phyloP scores from a whole-genome alignment of 257 asterid species.

The Fraxinus cuspidata region DNA sequence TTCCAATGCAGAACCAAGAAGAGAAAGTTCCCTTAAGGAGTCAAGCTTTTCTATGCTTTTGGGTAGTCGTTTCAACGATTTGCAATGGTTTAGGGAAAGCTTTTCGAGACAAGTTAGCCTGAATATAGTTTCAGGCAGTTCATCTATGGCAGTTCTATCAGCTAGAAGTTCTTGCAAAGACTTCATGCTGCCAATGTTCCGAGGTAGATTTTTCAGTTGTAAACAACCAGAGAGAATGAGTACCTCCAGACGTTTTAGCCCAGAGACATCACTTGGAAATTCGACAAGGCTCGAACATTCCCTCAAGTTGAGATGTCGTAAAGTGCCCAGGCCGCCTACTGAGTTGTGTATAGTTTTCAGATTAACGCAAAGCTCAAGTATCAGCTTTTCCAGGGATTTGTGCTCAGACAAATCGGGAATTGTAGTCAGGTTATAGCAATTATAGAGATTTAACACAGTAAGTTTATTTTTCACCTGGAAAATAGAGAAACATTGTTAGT shows the following conservation, averaged over 20 bases:
- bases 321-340: conserved; percentile 25
- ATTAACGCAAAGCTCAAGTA: conserved; percentile 25
- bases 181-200: conserved; percentile 29
- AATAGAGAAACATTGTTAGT: background rate
- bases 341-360: conserved; percentile 32
- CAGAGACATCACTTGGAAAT: conserved; percentile 36
- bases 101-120: conserved; percentile 29
- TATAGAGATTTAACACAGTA: conserved; percentile 30
- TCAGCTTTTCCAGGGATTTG: conserved; percentile 21
- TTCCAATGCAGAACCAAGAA: conserved; percentile 25
- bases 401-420: conserved; percentile 35
- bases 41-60: conserved; percentile 30
- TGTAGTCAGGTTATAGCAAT: conserved; percentile 23
- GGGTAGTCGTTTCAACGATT: conserved; percentile 25
- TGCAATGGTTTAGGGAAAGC: conserved; percentile 28
- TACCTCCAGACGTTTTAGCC: conserved; percentile 34
- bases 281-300: conserved; percentile 27
- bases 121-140: conserved; percentile 29
- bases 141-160: conserved; percentile 22
- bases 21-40: conserved; percentile 27
- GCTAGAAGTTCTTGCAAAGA: conserved; percentile 32
- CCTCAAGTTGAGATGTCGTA: conserved; percentile 33
- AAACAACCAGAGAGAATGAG: conserved; percentile 40
- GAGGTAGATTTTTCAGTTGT: conserved; percentile 28
- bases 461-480: conserved; percentile 31